phyloP scores from a whole-genome alignment of 2,329 filamentous ascomycete genomes.

The Ciborinia camelliae region DNA sequence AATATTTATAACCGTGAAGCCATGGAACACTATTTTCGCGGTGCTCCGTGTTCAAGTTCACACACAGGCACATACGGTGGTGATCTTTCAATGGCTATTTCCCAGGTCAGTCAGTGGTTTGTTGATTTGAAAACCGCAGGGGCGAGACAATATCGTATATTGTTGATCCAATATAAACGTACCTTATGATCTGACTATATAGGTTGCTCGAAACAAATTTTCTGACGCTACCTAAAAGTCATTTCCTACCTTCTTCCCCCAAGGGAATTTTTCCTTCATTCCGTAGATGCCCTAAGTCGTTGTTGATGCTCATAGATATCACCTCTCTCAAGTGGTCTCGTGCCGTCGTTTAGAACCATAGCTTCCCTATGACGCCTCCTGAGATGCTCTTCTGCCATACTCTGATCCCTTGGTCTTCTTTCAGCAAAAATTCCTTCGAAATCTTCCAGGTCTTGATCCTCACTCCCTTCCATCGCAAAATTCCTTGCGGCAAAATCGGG shows the following conservation, averaged over 20 bases:
- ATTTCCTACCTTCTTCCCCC: not conserved
- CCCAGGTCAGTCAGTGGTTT: not conserved
- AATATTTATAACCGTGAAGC: not conserved
- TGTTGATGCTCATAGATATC: constrained; percentile 67
- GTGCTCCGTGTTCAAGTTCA: not conserved
- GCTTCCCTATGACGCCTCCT: constrained; percentile 77
- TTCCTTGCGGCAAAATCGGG: constrained; percentile 20
- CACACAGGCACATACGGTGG: not conserved
- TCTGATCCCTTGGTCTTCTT: constrained; percentile 49
- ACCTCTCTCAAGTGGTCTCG: constrained; percentile 64
- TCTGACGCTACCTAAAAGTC: not conserved
- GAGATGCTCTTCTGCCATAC: constrained; percentile 65
- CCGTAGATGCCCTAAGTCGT: not conserved
- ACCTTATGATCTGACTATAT: not conserved
- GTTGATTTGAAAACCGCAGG: not conserved
- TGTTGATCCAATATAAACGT: not conserved
- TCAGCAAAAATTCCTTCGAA: constrained; percentile 35
- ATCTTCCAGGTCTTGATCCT: constrained; percentile 45
- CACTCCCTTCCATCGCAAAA: constrained; percentile 48
- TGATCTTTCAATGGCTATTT: not conserved
- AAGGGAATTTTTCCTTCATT: not conserved
- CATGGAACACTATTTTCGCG: not conserved
- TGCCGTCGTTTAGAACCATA: constrained; percentile 88
- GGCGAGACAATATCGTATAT: not conserved
- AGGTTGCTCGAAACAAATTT: not conserved